Evolutionary conservation across 208 protist genomes (phyloP).

Genomic region (Wallacemonas sp.): DNA sequence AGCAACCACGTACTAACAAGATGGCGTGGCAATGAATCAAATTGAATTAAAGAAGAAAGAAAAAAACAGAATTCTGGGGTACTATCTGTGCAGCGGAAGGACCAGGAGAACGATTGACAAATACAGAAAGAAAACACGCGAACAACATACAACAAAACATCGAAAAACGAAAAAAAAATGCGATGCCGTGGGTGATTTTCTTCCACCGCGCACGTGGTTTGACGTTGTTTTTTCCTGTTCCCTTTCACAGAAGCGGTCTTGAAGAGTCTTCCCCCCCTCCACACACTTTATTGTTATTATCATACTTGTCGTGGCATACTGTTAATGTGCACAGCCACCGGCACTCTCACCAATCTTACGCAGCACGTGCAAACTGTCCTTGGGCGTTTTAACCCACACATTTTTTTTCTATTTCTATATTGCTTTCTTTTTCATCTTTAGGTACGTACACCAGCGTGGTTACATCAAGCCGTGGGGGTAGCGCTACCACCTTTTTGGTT

Average conservation of each 20-base stretch:
- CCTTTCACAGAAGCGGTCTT: too few species aligned
- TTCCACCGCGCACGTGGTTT: too few species aligned
- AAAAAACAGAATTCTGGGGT: background rate
- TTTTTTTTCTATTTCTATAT: background rate
- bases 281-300: background rate
- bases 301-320: background rate
- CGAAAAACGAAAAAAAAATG: background rate
- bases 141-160: background rate
- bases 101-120: too few species aligned
- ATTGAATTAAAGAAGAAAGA: too few species aligned
- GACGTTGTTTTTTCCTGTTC: too few species aligned
- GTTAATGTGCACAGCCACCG: background rate
- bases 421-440: background rate
- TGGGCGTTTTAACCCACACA: background rate
- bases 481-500: background rate
- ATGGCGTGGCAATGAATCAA: too few species aligned
- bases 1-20: too few species aligned
- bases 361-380: too few species aligned
- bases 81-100: too few species aligned
- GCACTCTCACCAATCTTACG: background rate
- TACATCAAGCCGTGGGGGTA: too few species aligned
- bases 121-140: background rate
- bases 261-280: too few species aligned
- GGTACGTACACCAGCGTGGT: background rate
- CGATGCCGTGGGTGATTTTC: background rate